Evolutionary conservation across 2,329 filamentous ascomycete species (phyloP), one percentile per base, ranked within the genome.

Genomic region (Venturia asperata): DNA sequence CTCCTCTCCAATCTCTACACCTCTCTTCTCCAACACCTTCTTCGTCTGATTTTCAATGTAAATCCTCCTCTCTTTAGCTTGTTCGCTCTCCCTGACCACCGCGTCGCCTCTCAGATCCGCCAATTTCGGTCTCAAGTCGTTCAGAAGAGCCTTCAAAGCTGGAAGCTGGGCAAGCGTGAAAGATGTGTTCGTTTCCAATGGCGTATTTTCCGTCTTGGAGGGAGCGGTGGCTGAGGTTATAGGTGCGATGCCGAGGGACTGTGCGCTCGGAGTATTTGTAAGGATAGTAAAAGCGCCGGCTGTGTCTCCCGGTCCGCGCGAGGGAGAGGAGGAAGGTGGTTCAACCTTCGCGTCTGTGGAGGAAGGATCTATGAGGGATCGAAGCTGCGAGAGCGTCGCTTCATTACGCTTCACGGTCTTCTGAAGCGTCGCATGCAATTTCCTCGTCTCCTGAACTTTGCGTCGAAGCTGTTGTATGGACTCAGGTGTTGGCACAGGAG

Each of bases 141-240:
- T 80, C 61, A 96, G 79, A 9, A 95, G 80, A 9, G 85, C 79
- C 66, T 90, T 86, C 58, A 99, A 80, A 0, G 91, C 86, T 37
- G 91, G 90, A 24, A 97, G 80, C 73, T 97, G 93, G 1, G 88
- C 89, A 24, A 95, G 81, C 0, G 90, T 87, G 74, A 97, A 96
- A 19, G 85, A 83, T 0, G 89, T 84, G 21, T 89, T 90, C 4
- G 89, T 91, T 13, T 84, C 83, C 37, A 92, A 80, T 13, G 88
- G 70, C 27, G 56, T 42, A n/a, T 47, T 27, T 1, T n/a, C 21
- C 5, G 24, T 45, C 21, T 24, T 41, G 19, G 72, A 55, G 72
- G 74, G 37, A 71, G 76, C 63, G 73, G 72, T 75, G 70, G 72
- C 15, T 69, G 70, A 66, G 70, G 76, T 55, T 70, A 76, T 65